These are phyloP conservation scores for Mariannaea sp. DNA, from an alignment of 2,329 filamentous ascomycete species.

Conservation along the genomic window DNA sequence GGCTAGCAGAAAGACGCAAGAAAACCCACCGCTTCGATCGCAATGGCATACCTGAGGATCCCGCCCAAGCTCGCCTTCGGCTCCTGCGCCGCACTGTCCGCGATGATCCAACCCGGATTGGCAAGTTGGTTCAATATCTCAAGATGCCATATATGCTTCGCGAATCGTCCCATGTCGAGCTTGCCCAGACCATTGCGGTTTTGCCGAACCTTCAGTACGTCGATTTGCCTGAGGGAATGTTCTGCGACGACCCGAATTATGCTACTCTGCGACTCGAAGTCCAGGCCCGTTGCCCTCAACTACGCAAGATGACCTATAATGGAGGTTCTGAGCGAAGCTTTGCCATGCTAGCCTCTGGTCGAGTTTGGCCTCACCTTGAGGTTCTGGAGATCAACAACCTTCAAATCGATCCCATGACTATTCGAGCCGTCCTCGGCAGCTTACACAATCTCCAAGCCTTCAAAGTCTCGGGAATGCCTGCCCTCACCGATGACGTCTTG, in stretches of 20 bases:
- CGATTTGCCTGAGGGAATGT: slow-evolving; percentile 88
- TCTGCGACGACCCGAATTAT: slow-evolving; percentile 76
- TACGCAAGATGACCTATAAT: slow-evolving; percentile 88
- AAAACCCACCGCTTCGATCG: slow-evolving; percentile 73
- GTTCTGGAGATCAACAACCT: slow-evolving; percentile 72
- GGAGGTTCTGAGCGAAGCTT: slow-evolving; percentile 79
- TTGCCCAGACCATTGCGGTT: slow-evolving; percentile 84
- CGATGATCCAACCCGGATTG: slow-evolving; percentile 72
- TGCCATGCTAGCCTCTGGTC: slow-evolving; percentile 67
- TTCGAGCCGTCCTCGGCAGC: slow-evolving; percentile 72
- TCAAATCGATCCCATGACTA: slow-evolving; percentile 69
- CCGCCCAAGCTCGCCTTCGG: slow-evolving; percentile 74
- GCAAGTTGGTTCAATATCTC: slow-evolving; percentile 73
- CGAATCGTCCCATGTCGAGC: slow-evolving; percentile 80
- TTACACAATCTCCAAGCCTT: slow-evolving; percentile 73
- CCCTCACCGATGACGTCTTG: slow-evolving; percentile 80
- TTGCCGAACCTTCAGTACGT: slow-evolving; percentile 86
- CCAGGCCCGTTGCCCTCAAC: slow-evolving; percentile 78
- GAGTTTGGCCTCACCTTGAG: slow-evolving; percentile 72
- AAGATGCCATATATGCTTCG: slow-evolving; percentile 96
- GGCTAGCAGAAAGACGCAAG: slow-evolving; percentile 79
- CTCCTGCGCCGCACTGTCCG: slow-evolving; percentile 83
- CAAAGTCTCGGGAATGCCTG: slow-evolving; percentile 71
- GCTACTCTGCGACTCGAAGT: slow-evolving; percentile 80
- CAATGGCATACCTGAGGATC: slow-evolving; percentile 81